phyloP scores from a whole-genome alignment of 768 basidiomycete genomes.

The Podaxis mareebaensis region DNA sequence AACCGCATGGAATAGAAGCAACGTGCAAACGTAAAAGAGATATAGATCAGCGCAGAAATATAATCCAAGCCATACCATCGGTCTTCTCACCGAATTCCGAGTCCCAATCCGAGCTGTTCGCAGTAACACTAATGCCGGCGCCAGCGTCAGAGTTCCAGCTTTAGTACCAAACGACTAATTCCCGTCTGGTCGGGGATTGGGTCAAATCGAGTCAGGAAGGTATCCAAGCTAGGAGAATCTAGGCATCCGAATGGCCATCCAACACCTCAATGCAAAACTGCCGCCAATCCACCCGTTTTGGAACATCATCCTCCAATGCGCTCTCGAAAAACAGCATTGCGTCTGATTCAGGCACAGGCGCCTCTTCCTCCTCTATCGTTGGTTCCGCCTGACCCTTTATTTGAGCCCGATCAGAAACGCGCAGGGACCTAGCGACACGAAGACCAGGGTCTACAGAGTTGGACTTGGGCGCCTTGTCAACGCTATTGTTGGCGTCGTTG shows the following conservation, averaged over 20 bases:
- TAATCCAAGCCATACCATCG: neutral
- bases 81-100: neutral
- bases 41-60: neutral
- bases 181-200: neutral
- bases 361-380: slow-evolving; percentile 44
- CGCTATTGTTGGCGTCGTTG: neutral
- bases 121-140: neutral
- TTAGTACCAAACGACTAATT: neutral
- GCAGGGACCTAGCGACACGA: slow-evolving; percentile 28
- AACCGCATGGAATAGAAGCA: neutral
- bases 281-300: slow-evolving; percentile 52
- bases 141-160: neutral
- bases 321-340: slow-evolving; percentile 27
- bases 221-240: neutral
- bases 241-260: slow-evolving; percentile 9
- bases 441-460: neutral
- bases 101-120: neutral
- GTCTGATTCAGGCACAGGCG: slow-evolving; percentile 23
- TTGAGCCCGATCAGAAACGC: slow-evolving; percentile 26
- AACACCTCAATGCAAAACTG: slow-evolving; percentile 54
- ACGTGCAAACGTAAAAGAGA: neutral
- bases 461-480: neutral
- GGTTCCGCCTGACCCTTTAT: slow-evolving; percentile 27
- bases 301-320: slow-evolving; percentile 29
- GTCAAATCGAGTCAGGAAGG: no score